Percentiles rank a stretch among this genome's conserved stretches.
phyloP scores from a whole-genome alignment of 768 basidiomycete genomes.

The Galerina marginata region DNA sequence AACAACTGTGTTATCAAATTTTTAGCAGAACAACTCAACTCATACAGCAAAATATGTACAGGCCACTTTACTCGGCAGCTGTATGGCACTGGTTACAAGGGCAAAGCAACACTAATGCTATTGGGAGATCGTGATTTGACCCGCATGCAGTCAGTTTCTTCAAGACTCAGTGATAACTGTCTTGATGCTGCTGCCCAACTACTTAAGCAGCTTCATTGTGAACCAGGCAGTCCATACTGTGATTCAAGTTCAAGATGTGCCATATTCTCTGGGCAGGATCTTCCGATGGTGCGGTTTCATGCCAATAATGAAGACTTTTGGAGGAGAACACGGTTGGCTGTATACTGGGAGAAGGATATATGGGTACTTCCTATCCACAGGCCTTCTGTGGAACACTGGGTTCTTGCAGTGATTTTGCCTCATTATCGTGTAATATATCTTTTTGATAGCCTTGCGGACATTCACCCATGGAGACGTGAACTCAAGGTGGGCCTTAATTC shows the following conservation, averaged over 20 bases:
- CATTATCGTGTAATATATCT: conserved; percentile 19
- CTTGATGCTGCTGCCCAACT: conserved; percentile 30
- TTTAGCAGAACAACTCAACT: too few relatives aligned
- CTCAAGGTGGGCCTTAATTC: not conserved
- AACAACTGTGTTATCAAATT: too few relatives aligned
- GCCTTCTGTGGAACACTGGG: conserved; percentile 30
- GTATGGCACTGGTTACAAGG: too few relatives aligned
- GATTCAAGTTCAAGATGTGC: conserved; percentile 8
- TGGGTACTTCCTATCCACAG: conserved; percentile 47
- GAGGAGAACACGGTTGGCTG: conserved; percentile 6
- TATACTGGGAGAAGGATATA: conserved; percentile 34
- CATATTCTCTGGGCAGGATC: conserved; percentile 22
- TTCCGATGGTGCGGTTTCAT: conserved; percentile 21
- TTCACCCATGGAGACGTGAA: conserved; percentile 8
- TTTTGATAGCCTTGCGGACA: conserved; percentile 37
- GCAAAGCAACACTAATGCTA: too few relatives aligned
- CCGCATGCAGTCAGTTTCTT: too few relatives aligned
- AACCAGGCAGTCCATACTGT: not conserved
- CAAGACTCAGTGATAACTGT: conserved; percentile 20
- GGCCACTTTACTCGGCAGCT: too few relatives aligned
- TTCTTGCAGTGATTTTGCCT: conserved; percentile 30
- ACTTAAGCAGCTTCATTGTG: conserved; percentile 12
- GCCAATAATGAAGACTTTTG: conserved; percentile 26
- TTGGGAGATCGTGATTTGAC: too few relatives aligned
- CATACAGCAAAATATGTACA: too few relatives aligned